Evolutionary conservation across 192 early-diverging fungal genomes (phyloP).

Genomic region (Entomortierella chlamydospora): DNA sequence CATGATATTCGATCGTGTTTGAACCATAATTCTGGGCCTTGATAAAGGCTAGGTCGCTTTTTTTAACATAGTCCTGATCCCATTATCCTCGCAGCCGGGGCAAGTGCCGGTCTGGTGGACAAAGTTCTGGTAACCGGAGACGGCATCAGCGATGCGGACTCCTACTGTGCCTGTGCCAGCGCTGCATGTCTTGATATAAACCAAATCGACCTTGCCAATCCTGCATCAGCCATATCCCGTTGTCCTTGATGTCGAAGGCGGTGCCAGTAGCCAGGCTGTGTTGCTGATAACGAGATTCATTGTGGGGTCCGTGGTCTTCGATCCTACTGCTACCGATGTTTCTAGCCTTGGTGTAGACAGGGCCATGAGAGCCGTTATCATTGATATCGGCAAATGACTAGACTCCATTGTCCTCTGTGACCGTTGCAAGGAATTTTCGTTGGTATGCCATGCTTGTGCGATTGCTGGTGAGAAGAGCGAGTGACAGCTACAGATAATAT

Average conservation of each 20-base stretch:
- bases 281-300: constrained; percentile 8
- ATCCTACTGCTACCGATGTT: constrained; percentile 4
- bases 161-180: no score
- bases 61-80: constrained; percentile 10
- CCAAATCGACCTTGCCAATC: constrained; percentile 9
- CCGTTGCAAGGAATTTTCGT: not conserved
- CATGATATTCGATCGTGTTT: constrained; percentile 9
- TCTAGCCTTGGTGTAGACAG: constrained; percentile 7
- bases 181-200: no score
- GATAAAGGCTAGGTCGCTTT: constrained; percentile 1
- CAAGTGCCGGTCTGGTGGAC: constrained; percentile 5
- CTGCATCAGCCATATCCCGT: constrained; percentile 8
- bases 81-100: not conserved
- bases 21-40: not conserved
- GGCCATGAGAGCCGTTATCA: constrained; percentile 1
- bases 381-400: constrained; percentile 11
- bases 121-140: no score
- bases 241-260: not conserved
- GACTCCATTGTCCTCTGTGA: constrained; percentile 9
- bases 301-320: constrained; percentile 1
- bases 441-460: constrained; percentile 9
- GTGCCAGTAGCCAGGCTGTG: not conserved
- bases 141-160: no score
- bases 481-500: no score
- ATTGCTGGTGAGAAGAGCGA: no score